Evolutionary conservation across 1,284 basidiomycete species (phyloP).

Genomic region (Ganoderma leucocontextum): DNA sequence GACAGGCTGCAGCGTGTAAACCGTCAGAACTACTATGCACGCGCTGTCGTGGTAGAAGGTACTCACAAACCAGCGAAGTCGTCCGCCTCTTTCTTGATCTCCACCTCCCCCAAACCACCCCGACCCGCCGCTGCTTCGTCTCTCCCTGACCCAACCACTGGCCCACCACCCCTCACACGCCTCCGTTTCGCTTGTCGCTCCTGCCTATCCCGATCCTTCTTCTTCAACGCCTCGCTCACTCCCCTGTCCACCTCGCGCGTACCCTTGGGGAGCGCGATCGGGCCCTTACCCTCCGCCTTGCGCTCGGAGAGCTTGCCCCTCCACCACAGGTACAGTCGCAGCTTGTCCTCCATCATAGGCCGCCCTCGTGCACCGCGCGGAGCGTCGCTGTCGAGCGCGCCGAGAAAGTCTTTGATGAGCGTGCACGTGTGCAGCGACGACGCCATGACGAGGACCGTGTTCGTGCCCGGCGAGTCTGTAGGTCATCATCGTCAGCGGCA

Average conservation of each 20-base stretch:
- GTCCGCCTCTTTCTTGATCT: constrained; percentile 34
- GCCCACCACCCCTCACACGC: constrained; percentile 59
- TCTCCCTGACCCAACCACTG: constrained; percentile 51
- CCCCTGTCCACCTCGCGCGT: constrained; percentile 31
- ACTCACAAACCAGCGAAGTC: constrained; percentile 36
- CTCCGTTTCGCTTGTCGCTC: constrained; percentile 60
- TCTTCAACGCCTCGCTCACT: constrained; percentile 76
- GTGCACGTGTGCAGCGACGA: constrained; percentile 81
- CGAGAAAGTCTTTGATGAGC: constrained; percentile 82
- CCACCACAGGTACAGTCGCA: constrained; percentile 84
- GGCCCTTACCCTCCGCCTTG: constrained; percentile 44
- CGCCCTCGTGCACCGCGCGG: constrained; percentile 69
- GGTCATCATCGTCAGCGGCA: neutral
- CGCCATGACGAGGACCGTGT: constrained; percentile 91
- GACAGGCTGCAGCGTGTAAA: constrained; percentile 25
- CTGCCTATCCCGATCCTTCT: constrained; percentile 72
- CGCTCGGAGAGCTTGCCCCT: constrained; percentile 67
- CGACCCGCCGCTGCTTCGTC: constrained; percentile 75
- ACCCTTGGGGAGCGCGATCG: constrained; percentile 31
- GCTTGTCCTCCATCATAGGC: constrained; percentile 80
- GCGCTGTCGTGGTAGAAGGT: neutral
- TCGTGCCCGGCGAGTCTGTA: constrained; percentile 67
- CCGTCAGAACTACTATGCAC: neutral
- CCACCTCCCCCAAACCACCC: constrained; percentile 37
- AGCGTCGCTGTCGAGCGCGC: constrained; percentile 65